Conservation (phyloP, 2,329 filamentous ascomycete species). For the Cytospora mali region DNA sequence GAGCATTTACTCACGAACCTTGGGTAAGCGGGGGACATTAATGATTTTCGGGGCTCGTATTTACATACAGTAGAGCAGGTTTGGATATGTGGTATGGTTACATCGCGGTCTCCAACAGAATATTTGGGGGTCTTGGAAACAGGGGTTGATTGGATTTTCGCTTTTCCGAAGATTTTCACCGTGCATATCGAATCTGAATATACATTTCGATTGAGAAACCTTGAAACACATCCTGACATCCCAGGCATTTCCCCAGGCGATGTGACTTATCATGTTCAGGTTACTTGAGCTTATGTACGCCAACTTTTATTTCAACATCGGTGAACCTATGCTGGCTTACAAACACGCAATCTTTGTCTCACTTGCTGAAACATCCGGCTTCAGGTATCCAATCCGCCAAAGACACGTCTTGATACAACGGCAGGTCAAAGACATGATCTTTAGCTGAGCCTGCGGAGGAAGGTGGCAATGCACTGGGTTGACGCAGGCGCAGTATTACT, state of each 20-base stretch:
- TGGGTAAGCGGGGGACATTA: too few relatives aligned
- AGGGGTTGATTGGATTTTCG: not conserved
- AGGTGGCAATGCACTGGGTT: not conserved
- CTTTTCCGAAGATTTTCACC: not conserved
- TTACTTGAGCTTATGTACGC: not conserved
- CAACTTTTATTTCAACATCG: not conserved
- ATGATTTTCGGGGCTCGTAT: too few relatives aligned
- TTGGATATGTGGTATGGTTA: conserved; percentile 14
- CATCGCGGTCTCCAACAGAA: conserved; percentile 3
- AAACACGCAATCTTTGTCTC: not conserved
- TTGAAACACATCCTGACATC: not conserved
- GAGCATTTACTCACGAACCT: too few relatives aligned
- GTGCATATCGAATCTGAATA: not conserved
- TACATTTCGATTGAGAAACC: not conserved
- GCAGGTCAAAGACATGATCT: too few relatives aligned
- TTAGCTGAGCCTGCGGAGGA: not conserved
- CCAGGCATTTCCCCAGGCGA: too few relatives aligned
- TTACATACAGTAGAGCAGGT: conserved; percentile 8
- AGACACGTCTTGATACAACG: not conserved
- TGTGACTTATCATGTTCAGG: too few relatives aligned
- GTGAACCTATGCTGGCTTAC: too few relatives aligned
- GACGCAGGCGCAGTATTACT: not conserved
- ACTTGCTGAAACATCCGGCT: not conserved
- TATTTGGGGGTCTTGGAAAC: not conserved
- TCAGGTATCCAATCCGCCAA: not conserved